Evolutionary conservation across 768 basidiomycete genomes (phyloP).

Genomic region (Pleurotus sapidus): DNA sequence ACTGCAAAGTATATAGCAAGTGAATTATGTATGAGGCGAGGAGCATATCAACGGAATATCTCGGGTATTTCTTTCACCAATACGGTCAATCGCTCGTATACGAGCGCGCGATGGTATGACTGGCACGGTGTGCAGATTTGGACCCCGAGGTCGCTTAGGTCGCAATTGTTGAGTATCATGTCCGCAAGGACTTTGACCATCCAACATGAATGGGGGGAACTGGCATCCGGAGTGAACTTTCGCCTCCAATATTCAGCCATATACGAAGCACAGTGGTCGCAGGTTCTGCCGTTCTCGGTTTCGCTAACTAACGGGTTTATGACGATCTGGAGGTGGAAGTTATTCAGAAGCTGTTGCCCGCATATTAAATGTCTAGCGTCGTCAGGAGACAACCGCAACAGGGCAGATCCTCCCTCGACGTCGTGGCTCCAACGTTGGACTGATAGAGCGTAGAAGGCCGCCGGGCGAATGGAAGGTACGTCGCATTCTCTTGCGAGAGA

Average conservation of each 20-base stretch:
- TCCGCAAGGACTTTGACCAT: not conserved
- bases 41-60: not conserved
- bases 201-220: constrained; percentile 1
- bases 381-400: constrained; percentile 22
- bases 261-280: not conserved
- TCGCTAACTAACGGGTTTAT: constrained; percentile 8
- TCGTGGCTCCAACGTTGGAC: constrained; percentile 22
- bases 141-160: not conserved
- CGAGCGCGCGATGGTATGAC: not conserved
- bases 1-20: too few species aligned
- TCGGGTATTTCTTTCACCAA: not conserved
- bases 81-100: not conserved
- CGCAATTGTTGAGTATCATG: not conserved
- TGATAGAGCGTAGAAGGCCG: constrained; percentile 37
- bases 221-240: not conserved
- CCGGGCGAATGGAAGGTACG: constrained; percentile 32
- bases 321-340: constrained; percentile 14
- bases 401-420: constrained; percentile 25
- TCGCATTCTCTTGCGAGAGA: constrained; percentile 29
- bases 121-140: not conserved
- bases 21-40: too few species aligned
- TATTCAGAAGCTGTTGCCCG: constrained; percentile 27
- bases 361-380: constrained; percentile 27
- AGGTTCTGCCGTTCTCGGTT: not conserved
- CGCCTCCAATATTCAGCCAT: not conserved